Evolutionary conservation across 2,329 filamentous ascomycete genomes (phyloP).

Genomic region (Colletotrichum melonis): DNA sequence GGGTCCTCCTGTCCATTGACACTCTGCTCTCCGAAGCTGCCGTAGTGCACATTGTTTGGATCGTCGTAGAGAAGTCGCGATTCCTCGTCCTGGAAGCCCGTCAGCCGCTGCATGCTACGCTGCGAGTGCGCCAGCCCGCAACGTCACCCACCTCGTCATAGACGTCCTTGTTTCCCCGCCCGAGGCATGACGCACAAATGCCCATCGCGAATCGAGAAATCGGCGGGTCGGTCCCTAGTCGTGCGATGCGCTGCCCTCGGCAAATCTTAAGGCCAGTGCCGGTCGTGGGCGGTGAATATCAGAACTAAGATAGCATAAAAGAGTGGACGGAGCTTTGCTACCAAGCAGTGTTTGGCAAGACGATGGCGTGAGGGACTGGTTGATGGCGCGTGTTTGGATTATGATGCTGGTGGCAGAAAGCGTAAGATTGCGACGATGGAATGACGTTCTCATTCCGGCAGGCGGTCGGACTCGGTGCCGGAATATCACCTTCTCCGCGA

Average conservation of each 20-base stretch:
- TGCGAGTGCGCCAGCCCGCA: not conserved
- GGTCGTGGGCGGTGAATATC: not conserved
- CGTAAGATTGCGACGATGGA: constrained; percentile 27
- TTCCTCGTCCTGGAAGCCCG: constrained; percentile 62
- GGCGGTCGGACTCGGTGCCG: constrained; percentile 16
- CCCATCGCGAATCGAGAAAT: constrained; percentile 58
- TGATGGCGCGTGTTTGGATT: constrained; percentile 31
- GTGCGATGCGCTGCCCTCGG: not conserved
- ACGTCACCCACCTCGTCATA: constrained; percentile 63
- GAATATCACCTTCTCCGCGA: not conserved
- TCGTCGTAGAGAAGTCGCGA: constrained; percentile 71
- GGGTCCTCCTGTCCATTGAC: constrained; percentile 68
- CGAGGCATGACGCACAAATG: constrained; percentile 70
- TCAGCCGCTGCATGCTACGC: constrained; percentile 12
- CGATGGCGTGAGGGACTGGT: constrained; percentile 15
- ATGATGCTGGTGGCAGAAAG: constrained; percentile 39
- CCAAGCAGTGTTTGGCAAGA: constrained; percentile 4
- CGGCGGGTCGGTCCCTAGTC: constrained; percentile 4
- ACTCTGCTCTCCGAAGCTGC: constrained; percentile 70
- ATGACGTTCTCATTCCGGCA: constrained; percentile 27
- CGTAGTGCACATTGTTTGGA: constrained; percentile 68
- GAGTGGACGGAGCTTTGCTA: constrained; percentile 27
- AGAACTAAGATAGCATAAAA: not conserved
- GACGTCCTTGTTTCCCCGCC: constrained; percentile 60
- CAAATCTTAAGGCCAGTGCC: not conserved